These are phyloP conservation scores for Aethionema arabicum DNA, from an alignment of 345 rosid genomes.

Conservation along the genomic window DNA sequence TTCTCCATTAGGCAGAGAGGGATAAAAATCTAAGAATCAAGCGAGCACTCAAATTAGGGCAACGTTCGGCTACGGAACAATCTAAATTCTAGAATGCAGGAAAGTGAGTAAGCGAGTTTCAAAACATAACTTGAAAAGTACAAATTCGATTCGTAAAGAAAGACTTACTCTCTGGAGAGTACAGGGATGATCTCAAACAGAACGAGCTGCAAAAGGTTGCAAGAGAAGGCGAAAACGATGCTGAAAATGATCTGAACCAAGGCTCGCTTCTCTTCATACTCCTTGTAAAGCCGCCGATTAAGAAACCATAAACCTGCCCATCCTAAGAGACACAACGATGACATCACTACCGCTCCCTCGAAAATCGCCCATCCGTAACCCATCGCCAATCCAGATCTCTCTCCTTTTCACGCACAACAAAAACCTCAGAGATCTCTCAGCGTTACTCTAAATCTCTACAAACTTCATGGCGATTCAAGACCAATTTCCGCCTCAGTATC, in stretches of 20 bases:
- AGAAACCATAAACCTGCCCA: conserved; percentile 95
- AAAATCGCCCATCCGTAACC: conserved; percentile 68
- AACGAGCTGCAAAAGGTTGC: conserved; percentile 94
- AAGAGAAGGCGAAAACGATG: conserved; percentile 88
- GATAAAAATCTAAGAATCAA: neutral
- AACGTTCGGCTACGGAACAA: too few species aligned
- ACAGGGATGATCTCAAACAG: conserved; percentile 93
- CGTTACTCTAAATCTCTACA: conserved; percentile 6
- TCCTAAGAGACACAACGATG: conserved; percentile 64
- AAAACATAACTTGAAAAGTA: too few species aligned
- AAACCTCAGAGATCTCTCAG: conserved; percentile 8
- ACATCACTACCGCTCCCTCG: conserved; percentile 64
- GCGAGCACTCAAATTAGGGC: neutral
- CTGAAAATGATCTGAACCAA: conserved; percentile 94
- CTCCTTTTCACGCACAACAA: neutral
- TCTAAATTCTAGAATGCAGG: too few species aligned
- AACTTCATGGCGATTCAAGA: conserved; percentile 12
- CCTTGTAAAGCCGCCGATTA: conserved; percentile 80
- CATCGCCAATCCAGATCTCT: conserved; percentile 48
- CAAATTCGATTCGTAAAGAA: neutral
- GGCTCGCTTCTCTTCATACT: conserved; percentile 91
- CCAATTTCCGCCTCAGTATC: neutral
- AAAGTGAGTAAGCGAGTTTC: too few species aligned
- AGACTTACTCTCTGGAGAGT: conserved; percentile 72
- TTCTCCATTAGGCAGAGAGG: too few species aligned